Percentiles rank a stretch among this genome's conserved stretches.
These are phyloP conservation scores for Paxillus involutus DNA, from an alignment of 768 basidiomycete genomes.

Conservation along the genomic window DNA sequence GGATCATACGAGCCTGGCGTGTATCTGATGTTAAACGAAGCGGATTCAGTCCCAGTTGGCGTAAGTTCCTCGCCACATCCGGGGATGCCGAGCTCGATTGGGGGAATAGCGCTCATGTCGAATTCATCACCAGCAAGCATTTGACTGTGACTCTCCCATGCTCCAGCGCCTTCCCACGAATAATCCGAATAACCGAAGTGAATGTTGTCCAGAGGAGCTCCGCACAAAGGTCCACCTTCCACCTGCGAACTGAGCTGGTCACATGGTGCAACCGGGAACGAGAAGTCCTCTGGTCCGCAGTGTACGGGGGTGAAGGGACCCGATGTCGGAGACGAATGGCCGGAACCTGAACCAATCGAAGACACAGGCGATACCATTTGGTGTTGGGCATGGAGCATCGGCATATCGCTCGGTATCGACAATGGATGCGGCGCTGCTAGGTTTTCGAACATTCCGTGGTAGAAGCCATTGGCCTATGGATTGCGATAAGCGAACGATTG, in stretches of 20 bases:
- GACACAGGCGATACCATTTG: conserved; percentile 53
- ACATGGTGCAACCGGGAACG: conserved; percentile 20
- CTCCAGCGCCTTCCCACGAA: conserved; percentile 30
- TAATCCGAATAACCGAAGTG: conserved; percentile 31
- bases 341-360: conserved; percentile 45
- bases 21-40: conserved; percentile 21
- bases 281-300: conserved; percentile 17
- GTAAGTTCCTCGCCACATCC: conserved; percentile 38
- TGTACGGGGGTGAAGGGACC: conserved; percentile 48
- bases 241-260: conserved; percentile 14
- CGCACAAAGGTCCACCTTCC: conserved; percentile 16
- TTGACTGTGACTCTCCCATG: conserved; percentile 36
- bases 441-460: conserved; percentile 46
- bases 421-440: conserved; percentile 39
- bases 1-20: conserved; percentile 23
- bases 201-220: conserved; percentile 20
- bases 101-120: conserved; percentile 63
- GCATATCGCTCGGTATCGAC: conserved; percentile 38
- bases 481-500: conserved; percentile 1
- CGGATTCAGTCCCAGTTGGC: conserved; percentile 6
- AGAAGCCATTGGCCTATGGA: conserved; percentile 48
- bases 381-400: conserved; percentile 40
- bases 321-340: conserved; percentile 50
- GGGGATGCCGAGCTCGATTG: conserved; percentile 57
- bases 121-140: conserved; percentile 62